A percentile compares a stretch with the other conserved stretches of the same genome.
phyloP scores from a whole-genome alignment of 169 alveolate species.

The Cryptosporidium ubiquitum region DNA sequence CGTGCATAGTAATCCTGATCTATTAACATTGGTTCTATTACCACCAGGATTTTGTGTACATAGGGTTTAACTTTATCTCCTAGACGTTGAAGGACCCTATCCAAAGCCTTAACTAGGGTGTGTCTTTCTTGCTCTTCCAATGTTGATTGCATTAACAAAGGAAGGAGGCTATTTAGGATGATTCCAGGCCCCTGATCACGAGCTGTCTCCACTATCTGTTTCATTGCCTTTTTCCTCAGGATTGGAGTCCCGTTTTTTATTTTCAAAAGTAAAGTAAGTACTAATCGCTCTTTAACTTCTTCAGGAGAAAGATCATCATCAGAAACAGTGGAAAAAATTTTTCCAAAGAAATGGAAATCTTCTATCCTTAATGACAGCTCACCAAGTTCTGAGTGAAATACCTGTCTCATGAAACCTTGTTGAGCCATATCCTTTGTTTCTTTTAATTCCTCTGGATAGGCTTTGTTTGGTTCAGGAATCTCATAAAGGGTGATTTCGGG shows the following conservation, averaged over 20 bases:
- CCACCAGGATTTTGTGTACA: slow-evolving; percentile 98
- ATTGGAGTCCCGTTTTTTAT: slow-evolving; percentile 99
- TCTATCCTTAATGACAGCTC: slow-evolving; percentile 92
- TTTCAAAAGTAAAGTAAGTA: slow-evolving; percentile 93
- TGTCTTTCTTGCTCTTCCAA: slow-evolving; percentile 98
- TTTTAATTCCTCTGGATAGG: slow-evolving; percentile 68
- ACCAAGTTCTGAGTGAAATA: slow-evolving; percentile 77
- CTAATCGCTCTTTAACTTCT: slow-evolving; percentile 95
- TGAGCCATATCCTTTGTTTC: background rate
- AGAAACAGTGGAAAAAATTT: slow-evolving; percentile 89
- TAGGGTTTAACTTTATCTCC: slow-evolving; percentile 98
- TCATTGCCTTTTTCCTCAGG: slow-evolving; percentile 94
- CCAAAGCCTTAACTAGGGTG: slow-evolving; percentile 93
- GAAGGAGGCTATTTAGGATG: slow-evolving; percentile 95
- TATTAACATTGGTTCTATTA: slow-evolving; percentile 97
- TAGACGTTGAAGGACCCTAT: slow-evolving; percentile 94
- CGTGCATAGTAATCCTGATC: slow-evolving; percentile 99
- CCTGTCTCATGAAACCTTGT: slow-evolving; percentile 72
- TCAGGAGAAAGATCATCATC: slow-evolving; percentile 94
- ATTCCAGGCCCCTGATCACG: slow-evolving; percentile 98
- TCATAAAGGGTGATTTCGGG: slow-evolving; percentile 82
- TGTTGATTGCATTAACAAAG: slow-evolving; percentile 97
- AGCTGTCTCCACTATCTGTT: slow-evolving; percentile 95
- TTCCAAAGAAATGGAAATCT: slow-evolving; percentile 90
- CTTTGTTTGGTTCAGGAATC: slow-evolving; percentile 82